These are phyloP conservation scores for Solanum hybrid DNA, from an alignment of 305 asterid genomes.

Conservation along the genomic window DNA sequence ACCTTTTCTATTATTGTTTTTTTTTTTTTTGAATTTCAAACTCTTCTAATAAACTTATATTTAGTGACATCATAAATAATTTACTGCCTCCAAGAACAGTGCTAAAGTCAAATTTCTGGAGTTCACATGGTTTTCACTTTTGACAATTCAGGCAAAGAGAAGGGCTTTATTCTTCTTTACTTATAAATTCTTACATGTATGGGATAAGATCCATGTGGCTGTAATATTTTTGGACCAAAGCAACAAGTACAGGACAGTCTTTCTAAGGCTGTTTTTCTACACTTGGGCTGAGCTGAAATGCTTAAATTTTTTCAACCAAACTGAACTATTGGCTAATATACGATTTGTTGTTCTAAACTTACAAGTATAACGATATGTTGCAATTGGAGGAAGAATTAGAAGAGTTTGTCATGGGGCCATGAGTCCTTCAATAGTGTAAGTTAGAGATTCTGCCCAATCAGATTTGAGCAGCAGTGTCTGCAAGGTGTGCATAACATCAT, in stretches of 20 bases:
- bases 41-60: neutral
- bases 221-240: neutral
- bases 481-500: slow-evolving; percentile 62
- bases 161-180: neutral
- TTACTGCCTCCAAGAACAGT: neutral
- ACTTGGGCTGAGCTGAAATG: neutral
- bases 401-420: slow-evolving; percentile 52
- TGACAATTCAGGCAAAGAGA: neutral
- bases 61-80: neutral
- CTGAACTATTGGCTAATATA: neutral
- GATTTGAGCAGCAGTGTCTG: slow-evolving; percentile 57
- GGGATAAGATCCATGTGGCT: neutral
- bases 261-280: neutral
- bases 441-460: slow-evolving; percentile 63
- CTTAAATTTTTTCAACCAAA: neutral
- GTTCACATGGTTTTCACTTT: neutral
- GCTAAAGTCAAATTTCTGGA: neutral
- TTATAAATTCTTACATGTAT: neutral
- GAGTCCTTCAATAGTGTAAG: slow-evolving; percentile 74
- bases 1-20: neutral
- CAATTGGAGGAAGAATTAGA: neutral
- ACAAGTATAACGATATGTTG: neutral
- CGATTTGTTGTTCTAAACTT: neutral
- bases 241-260: neutral
- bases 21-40: neutral